Percentiles rank a stretch among this genome's conserved stretches.
Conservation (phyloP, 2,329 filamentous ascomycete genomes). For the Penicillium sp. region DNA sequence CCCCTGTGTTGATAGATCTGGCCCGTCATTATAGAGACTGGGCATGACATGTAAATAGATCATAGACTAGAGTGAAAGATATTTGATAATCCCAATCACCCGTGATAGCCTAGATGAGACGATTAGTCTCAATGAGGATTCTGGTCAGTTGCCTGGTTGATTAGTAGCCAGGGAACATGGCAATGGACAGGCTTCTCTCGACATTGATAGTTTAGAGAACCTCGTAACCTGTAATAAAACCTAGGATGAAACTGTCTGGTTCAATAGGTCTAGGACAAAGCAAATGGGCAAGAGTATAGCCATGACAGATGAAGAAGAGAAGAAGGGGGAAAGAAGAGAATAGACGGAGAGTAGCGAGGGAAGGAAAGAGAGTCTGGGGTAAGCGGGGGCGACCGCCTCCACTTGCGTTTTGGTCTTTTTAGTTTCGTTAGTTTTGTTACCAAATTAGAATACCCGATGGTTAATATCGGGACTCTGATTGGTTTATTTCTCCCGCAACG, state of each 20-base stretch:
- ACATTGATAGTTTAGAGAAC: neutral
- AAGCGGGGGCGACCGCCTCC: conserved; percentile 21
- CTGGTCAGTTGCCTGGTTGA: neutral
- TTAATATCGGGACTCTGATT: conserved; percentile 24
- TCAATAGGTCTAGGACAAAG: no score
- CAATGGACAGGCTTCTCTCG: neutral
- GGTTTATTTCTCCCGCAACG: conserved; percentile 10
- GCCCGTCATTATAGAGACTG: conserved; percentile 7
- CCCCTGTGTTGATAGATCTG: conserved; percentile 29
- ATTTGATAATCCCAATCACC: neutral
- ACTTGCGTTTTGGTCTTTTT: neutral
- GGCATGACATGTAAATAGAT: conserved; percentile 31
- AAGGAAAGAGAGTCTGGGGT: conserved; percentile 22
- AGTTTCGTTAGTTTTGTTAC: neutral
- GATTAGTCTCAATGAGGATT: neutral
- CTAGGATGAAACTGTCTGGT: no score
- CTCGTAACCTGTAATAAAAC: no score
- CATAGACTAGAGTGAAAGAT: conserved; percentile 28
- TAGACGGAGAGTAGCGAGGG: conserved; percentile 1
- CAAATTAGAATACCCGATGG: conserved; percentile 9
- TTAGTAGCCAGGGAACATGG: conserved; percentile 1
- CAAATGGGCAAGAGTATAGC: conserved; percentile 8
- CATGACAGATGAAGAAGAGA: conserved; percentile 15
- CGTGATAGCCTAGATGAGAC: neutral
- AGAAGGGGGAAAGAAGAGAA: neutral